Evolutionary conservation across 345 rosid species (phyloP), one percentile per base, ranked within the genome.

Genomic region (Lepidium aucheri): DNA sequence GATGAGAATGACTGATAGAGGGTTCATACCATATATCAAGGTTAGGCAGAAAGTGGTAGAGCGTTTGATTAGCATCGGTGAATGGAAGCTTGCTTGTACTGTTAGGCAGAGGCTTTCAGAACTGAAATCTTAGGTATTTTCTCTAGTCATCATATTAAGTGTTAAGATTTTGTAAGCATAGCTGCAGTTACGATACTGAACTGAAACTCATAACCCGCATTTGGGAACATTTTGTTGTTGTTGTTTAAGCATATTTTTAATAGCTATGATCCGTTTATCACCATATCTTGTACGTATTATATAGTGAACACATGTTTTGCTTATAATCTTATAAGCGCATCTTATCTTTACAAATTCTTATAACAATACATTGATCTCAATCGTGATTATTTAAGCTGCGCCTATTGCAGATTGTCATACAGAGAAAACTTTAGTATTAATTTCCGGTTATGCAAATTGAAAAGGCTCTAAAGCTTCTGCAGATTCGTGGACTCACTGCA

Each of bases 1-100:
- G 47, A 78, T 81, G 83, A 60, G 63, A 61, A 91, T 91, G 98
- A 78, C 96, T 9, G 83, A 76, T 42, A 89, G 67, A 67, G 90
- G 90, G 63, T 91, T 85, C 67, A 83, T 91, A 78, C 98, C 98
- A 22, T 84, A 80, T 75, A 80, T 89, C 28, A 80, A 67, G 72
- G 80, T 79, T 38, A 81, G 98, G 82, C 90, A 78, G 52, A 89
- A 85, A 79, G 79, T 91, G 52, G 79, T 89, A 4, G 85, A 87
- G 57, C 85, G 88, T 38, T 73, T 91, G 62, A 79, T 76, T 64
- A 51, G 53, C 58, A 72, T 76, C 5, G 84, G 84, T 53, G 95
- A 89, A 71, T 82, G 81, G 80, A 77, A 80, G 50, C 82, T 89
- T 62, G 90, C 94, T 43, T 77, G 73, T 76, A 74, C 73, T 35